phyloP scores from a whole-genome alignment of 345 rosid species.

The Rubroshorea leprosula region DNA sequence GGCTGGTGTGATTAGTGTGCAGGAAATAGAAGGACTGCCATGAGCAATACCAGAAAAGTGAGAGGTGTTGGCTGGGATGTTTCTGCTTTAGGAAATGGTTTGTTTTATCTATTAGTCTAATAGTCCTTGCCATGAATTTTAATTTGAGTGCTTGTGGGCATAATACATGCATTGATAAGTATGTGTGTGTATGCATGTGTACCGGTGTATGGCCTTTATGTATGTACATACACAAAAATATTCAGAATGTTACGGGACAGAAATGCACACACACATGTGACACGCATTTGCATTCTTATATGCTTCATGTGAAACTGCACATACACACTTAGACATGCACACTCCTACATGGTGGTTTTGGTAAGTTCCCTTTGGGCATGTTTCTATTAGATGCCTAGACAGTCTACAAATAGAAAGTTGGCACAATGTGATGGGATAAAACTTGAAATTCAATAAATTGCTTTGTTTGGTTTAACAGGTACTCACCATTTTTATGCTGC shows the following conservation, averaged over 20 bases:
- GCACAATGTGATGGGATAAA: no score
- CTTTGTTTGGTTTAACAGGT: no score
- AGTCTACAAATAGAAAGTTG: no score
- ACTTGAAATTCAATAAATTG: no score
- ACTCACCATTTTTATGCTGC: no score
- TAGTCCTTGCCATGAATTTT: conserved; percentile 1
- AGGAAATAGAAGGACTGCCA: conserved; percentile 96
- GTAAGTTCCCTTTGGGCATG: no score
- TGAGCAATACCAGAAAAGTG: conserved; percentile 75
- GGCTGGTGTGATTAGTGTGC: conserved; percentile 62
- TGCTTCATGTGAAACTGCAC: no score
- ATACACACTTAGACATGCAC: not conserved
- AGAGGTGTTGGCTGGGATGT: conserved; percentile 97
- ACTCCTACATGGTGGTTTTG: not conserved
- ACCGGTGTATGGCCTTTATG: not conserved
- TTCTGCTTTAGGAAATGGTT: conserved; percentile 93
- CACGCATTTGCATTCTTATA: no score
- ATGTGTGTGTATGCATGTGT: not conserved
- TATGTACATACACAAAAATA: no score
- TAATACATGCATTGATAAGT: not conserved
- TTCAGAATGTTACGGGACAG: no score
- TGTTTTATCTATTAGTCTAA: conserved; percentile 7
- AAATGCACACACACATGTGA: no score
- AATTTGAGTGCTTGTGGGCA: not conserved
- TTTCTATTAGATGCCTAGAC: no score